Conservation (phyloP, 495 filamentous ascomycete species). For the Lindgomyces ingoldianus region DNA sequence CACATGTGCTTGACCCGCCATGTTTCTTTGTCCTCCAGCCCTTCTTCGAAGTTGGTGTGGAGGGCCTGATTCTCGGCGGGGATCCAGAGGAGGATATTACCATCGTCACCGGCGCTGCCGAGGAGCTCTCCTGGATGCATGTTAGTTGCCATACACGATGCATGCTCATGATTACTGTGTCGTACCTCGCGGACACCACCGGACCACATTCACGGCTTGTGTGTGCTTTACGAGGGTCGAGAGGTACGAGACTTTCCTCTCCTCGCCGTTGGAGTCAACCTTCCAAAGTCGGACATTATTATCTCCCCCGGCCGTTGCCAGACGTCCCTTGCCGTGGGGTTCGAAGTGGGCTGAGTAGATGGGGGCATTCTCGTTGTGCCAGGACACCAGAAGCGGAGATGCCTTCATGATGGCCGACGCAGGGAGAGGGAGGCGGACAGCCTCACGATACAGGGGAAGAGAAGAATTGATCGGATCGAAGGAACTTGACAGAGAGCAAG, state of each 20-base stretch:
- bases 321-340: slow-evolving; percentile 84
- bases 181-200: slow-evolving; percentile 90
- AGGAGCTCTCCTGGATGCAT: slow-evolving; percentile 74
- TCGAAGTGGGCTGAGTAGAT: slow-evolving; percentile 68
- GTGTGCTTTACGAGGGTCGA: slow-evolving; percentile 90
- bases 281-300: slow-evolving; percentile 98
- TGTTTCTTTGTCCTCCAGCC: slow-evolving; percentile 88
- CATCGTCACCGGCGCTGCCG: slow-evolving; percentile 93
- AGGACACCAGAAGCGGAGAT: slow-evolving; percentile 85
- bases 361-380: slow-evolving; percentile 81
- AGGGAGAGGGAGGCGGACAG: slow-evolving; percentile 13
- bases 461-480: too few species aligned
- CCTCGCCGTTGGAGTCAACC: slow-evolving; percentile 81
- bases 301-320: slow-evolving; percentile 94
- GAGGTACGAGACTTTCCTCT: slow-evolving; percentile 83
- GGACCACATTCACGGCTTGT: slow-evolving; percentile 96
- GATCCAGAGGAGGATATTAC: slow-evolving; percentile 94
- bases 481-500: too few species aligned
- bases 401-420: slow-evolving; percentile 68
- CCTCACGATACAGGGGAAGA: neutral
- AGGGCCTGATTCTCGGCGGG: slow-evolving; percentile 72
- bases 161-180: slow-evolving; percentile 54
- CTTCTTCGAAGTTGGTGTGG: slow-evolving; percentile 72
- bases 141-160: slow-evolving; percentile 33
- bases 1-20: slow-evolving; percentile 99